These are phyloP conservation scores for Thecaphora frezii DNA, from an alignment of 1,284 basidiomycete species.

Conservation along the genomic window DNA sequence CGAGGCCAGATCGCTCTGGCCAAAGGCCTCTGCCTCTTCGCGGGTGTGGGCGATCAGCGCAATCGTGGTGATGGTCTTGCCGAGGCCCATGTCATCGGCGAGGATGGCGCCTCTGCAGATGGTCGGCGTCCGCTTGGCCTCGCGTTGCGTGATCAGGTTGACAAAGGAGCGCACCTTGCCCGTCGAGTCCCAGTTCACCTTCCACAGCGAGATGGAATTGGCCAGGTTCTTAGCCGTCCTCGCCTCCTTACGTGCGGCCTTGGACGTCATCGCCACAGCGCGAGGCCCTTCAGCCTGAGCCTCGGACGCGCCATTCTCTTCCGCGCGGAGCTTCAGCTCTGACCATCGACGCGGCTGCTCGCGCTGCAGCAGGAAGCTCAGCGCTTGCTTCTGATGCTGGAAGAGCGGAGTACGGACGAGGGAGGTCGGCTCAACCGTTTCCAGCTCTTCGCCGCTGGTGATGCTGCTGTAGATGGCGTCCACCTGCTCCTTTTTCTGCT, in stretches of 20 bases:
- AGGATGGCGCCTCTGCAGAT: constrained; percentile 86
- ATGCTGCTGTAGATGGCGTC: constrained; percentile 89
- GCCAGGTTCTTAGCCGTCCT: constrained; percentile 1
- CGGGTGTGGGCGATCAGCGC: constrained; percentile 87
- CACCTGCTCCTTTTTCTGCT: constrained; percentile 88
- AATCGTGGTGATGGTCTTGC: constrained; percentile 91
- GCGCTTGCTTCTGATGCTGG: constrained; percentile 95
- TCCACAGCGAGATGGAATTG: constrained; percentile 74
- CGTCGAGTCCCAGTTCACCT: constrained; percentile 65
- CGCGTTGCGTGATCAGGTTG: constrained; percentile 82
- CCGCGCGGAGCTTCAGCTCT: constrained; percentile 20
- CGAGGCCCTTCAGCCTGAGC: constrained; percentile 22
- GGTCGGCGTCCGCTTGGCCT: constrained; percentile 66
- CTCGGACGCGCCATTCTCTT: constrained; percentile 27
- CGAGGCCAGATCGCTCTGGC: constrained; percentile 51
- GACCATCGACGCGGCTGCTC: constrained; percentile 63
- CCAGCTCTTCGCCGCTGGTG: constrained; percentile 80
- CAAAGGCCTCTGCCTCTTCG: constrained; percentile 71
- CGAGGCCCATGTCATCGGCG: constrained; percentile 77
- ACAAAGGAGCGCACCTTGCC: constrained; percentile 64
- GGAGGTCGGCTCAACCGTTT: constrained; percentile 75
- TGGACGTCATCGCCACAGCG: too few species aligned
- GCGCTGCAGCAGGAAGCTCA: constrained; percentile 92
- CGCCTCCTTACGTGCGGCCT: background rate
- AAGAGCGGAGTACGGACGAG: constrained; percentile 87